Evolutionary conservation across 805 yeast genomes (phyloP).

Genomic region (Zygotorulaspora danielsina): DNA sequence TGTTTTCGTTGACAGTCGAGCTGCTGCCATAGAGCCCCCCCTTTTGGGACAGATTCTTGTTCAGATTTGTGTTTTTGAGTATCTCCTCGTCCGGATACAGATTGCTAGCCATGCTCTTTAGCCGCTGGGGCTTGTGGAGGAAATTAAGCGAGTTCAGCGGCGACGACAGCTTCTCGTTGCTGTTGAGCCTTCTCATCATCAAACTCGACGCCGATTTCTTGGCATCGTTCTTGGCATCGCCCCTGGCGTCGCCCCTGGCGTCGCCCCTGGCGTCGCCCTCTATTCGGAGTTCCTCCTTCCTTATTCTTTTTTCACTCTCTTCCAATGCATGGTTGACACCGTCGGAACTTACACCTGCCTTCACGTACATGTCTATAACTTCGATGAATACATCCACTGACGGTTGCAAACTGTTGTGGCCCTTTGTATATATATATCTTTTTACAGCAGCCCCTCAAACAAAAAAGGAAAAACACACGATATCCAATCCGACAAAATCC

Average conservation of each 20-base stretch:
- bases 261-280: too few relatives aligned
- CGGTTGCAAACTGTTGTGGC: too few relatives aligned
- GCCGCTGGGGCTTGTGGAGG: constrained; percentile 31
- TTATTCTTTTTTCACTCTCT: neutral
- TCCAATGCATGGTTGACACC: neutral
- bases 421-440: too few relatives aligned
- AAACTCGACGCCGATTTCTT: constrained; percentile 3
- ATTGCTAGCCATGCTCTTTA: constrained; percentile 16
- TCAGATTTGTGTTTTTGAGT: constrained; percentile 26
- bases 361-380: constrained; percentile 11
- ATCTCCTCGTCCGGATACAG: constrained; percentile 27
- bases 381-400: neutral
- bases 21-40: too few relatives aligned
- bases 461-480: too few relatives aligned
- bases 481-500: too few relatives aligned
- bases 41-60: constrained; percentile 12
- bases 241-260: too few relatives aligned
- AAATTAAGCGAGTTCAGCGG: constrained; percentile 24
- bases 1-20: neutral
- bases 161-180: constrained; percentile 3
- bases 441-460: constrained; percentile 1
- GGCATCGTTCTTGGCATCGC: neutral
- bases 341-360: constrained; percentile 5
- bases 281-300: neutral
- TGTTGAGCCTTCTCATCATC: constrained; percentile 7